Base-by-base conservation (phyloP, 208 protist genomes). In the Leishmania martiniquensis region DNA sequence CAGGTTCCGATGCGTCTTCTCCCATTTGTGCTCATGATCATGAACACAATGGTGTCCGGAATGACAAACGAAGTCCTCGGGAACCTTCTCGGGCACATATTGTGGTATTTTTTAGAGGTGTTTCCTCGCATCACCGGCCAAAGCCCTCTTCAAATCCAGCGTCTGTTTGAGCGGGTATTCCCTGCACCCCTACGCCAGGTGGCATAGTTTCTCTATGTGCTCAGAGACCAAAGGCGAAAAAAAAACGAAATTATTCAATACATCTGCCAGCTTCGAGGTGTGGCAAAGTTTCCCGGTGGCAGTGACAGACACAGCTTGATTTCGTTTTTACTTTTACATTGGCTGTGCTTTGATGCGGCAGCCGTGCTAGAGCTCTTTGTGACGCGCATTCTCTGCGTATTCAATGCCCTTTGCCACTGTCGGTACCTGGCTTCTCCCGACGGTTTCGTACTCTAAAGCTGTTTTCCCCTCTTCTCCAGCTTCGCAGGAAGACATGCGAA, bases 31-130 rank as follows among this genome's bases (percentile, higher is more conserved):
- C 89, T 87, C 59, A 55, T 92, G 25, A 13, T 86, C n/a, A 76
- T 95, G 34, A 81, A 76, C 20, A 63, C 85, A 1, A 51, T 77
- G 34, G 76, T 87, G 1, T 77, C 76, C 9, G 75, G 79, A 29
- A 54, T 91, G 20, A 76, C 79, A 37, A 73, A 79, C 49, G 77
- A 91, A 17, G n/a, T 96, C 2, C 45, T 93, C 22, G 85, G 83
- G 54, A 86, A 85, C 55, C 10, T 88, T 55, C 83, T 95, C 37
- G 94, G 91, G 1, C 94, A 97, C 65, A 62, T 92, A 3, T 77
- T 96, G 59, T 97, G 91, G 89, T 97, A 93, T 72, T 66, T 96
- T 20, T 74, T 95, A 12, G 92, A 96, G 59, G 88, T 97, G n/a
- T 93, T 97, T 80, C 94, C 94, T 25, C 89, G 90, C 51, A 97